Conservation (phyloP, 768 basidiomycete genomes). For the Suillus fuscotomentosus region DNA sequence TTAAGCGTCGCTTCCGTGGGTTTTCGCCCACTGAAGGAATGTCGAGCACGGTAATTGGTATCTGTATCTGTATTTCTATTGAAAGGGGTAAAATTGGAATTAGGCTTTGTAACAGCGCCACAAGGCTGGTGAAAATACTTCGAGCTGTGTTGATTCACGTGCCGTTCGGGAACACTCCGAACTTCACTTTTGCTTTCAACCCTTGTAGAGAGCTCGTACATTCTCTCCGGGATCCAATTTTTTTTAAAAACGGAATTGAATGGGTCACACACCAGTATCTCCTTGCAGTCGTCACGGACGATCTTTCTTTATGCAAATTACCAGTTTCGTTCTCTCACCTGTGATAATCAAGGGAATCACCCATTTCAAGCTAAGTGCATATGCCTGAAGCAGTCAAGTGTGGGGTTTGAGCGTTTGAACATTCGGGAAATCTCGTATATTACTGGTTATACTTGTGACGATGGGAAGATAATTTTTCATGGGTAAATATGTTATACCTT, state of each 20-base stretch:
- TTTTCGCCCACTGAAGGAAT: neutral
- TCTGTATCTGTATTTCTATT: neutral
- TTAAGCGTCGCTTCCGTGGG: neutral
- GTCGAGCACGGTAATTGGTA: too few relatives aligned
- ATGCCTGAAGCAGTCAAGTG: neutral
- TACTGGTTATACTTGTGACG: neutral
- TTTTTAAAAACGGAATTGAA: neutral
- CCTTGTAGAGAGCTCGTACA: neutral
- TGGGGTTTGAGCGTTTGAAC: neutral
- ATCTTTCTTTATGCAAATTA: neutral
- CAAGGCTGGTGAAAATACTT: neutral
- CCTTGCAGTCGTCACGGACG: neutral
- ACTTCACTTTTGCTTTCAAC: too few relatives aligned
- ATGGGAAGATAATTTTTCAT: neutral
- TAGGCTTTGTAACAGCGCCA: neutral
- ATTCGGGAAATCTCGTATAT: neutral
- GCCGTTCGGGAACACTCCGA: too few relatives aligned
- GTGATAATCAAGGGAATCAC: neutral
- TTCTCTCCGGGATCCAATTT: neutral
- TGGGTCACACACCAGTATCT: neutral
- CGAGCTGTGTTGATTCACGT: too few relatives aligned
- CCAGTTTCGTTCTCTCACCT: neutral
- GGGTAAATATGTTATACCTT: neutral
- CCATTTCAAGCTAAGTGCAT: neutral
- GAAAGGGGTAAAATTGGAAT: neutral